Base-by-base conservation (phyloP, 139 green algal species). In the Parachlorella kessleri region DNA sequence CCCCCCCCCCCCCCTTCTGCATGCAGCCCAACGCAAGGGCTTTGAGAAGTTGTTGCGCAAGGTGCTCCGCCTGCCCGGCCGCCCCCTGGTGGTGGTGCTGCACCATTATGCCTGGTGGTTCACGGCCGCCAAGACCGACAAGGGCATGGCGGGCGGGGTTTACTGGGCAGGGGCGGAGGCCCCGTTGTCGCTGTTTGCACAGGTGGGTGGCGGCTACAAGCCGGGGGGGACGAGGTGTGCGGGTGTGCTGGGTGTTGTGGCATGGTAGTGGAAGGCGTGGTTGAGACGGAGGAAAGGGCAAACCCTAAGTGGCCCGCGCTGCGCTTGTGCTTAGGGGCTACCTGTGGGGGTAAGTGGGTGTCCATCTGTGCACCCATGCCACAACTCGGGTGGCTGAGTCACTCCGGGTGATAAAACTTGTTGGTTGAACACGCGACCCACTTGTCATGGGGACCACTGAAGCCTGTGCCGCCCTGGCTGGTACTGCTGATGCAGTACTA, bases 21-120 rank as follows among this genome's bases (percentile, higher is more conserved):
- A n/a, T n/a, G n/a, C n/a, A n/a, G n/a, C 72, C 35, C 37, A 69
- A 36, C 72, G 72, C 54, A 33, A 55, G 30, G 37, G 35, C 3
- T 69, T 70, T 67, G 72, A 77, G 48, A 23, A 68, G 72, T 55
- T 77, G 72, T 55, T 77, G 35, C 72, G 72, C 72, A 69, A 69
- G 54, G 35, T 77, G 35, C 35, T 30, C 24, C 53, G 54, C 33
- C 55, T 77, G 72, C 72, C 72, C 3, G 54, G 36, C 54, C 21
- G 6, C 42, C 72, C 72, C 3, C 54, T 55, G 2, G 72, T 77
- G 1, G 8, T 77, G 4, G 72, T 77, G 54, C 54, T 77, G 72
- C 72, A 77, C 53, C 72, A 77, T 55, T 77, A 77, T 8, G 72
- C 54, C 36, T 77, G 72, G 72, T 54, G 36, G 24, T 68, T 68